Conservation (phyloP, 2,329 filamentous ascomycete genomes). For the Alternaria consortialis region DNA sequence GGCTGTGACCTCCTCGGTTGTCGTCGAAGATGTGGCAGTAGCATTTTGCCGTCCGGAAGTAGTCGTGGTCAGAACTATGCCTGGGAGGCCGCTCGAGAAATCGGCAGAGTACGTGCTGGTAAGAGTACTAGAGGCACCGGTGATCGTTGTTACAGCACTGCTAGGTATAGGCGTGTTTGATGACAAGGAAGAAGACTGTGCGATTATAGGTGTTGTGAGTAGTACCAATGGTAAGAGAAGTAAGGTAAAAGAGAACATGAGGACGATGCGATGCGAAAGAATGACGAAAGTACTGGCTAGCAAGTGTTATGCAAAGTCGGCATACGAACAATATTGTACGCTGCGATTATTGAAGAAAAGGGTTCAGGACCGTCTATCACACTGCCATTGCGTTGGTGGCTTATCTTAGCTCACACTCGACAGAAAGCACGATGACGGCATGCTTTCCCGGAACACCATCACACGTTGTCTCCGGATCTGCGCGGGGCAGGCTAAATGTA, state of each 20-base stretch:
- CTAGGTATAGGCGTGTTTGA: slow-evolving; percentile 19
- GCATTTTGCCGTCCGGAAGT: slow-evolving; percentile 22
- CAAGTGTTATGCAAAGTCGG: slow-evolving; percentile 6
- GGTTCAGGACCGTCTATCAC: not conserved
- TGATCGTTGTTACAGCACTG: slow-evolving; percentile 8
- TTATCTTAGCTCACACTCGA: not conserved
- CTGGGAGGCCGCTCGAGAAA: slow-evolving; percentile 5
- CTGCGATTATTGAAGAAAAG: not conserved
- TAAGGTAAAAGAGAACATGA: slow-evolving; percentile 23
- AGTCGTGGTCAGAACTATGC: slow-evolving; percentile 9
- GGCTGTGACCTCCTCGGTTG: slow-evolving; percentile 26
- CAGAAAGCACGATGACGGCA: slow-evolving; percentile 32
- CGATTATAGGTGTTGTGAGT: slow-evolving; percentile 15
- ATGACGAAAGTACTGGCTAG: slow-evolving; percentile 10
- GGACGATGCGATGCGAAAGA: slow-evolving; percentile 19
- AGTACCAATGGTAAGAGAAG: slow-evolving; percentile 17
- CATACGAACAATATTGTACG: not conserved
- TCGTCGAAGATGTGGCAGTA: slow-evolving; percentile 20
- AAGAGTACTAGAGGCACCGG: not conserved
- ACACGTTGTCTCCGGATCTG: slow-evolving; percentile 28
- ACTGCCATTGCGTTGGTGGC: not conserved
- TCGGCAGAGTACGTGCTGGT: not conserved
- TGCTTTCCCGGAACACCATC: slow-evolving; percentile 3
- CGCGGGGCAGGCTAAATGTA: slow-evolving; percentile 16
- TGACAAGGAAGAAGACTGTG: slow-evolving; percentile 23